These are phyloP conservation scores for Clarireedia hainanense DNA, from an alignment of 2,329 filamentous ascomycete species.

Conservation along the genomic window DNA sequence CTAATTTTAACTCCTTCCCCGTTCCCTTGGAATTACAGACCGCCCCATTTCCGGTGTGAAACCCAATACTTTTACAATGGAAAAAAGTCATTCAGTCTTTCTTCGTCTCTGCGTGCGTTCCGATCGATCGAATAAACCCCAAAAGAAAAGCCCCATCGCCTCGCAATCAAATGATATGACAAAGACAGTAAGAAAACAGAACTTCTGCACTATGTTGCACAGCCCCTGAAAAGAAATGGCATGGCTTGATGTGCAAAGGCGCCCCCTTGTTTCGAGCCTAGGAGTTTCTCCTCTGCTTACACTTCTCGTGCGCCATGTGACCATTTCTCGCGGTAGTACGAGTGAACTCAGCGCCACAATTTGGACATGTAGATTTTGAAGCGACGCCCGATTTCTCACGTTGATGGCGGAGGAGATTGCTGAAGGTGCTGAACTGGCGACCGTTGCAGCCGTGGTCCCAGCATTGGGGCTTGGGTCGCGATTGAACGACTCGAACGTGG, in stretches of 20 bases:
- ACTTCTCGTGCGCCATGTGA: constrained; percentile 82
- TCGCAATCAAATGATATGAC: background rate
- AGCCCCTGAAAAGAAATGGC: background rate
- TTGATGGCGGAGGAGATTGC: constrained; percentile 87
- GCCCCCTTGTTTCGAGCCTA: constrained; percentile 13
- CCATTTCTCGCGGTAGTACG: constrained; percentile 83
- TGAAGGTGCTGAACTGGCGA: constrained; percentile 91
- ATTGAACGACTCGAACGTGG: constrained; percentile 62
- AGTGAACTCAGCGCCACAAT: constrained; percentile 90
- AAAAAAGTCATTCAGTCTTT: constrained; percentile 1
- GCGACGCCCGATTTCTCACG: constrained; percentile 90
- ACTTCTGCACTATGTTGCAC: background rate
- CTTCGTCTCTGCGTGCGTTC: background rate
- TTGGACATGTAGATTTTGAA: constrained; percentile 79
- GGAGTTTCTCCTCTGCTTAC: constrained; percentile 61
- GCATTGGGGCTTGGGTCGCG: constrained; percentile 86
- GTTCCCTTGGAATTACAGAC: background rate
- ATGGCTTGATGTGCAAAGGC: background rate
- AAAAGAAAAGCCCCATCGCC: background rate
- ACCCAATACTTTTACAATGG: constrained; percentile 5
- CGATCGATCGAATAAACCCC: background rate
- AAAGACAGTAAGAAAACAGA: background rate
- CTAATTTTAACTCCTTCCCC: constrained; percentile 5
- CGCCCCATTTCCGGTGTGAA: background rate
- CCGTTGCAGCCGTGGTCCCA: constrained; percentile 98